Base-by-base conservation (phyloP, 2,329 filamentous ascomycete genomes). In the Aspergillus udagawae region DNA sequence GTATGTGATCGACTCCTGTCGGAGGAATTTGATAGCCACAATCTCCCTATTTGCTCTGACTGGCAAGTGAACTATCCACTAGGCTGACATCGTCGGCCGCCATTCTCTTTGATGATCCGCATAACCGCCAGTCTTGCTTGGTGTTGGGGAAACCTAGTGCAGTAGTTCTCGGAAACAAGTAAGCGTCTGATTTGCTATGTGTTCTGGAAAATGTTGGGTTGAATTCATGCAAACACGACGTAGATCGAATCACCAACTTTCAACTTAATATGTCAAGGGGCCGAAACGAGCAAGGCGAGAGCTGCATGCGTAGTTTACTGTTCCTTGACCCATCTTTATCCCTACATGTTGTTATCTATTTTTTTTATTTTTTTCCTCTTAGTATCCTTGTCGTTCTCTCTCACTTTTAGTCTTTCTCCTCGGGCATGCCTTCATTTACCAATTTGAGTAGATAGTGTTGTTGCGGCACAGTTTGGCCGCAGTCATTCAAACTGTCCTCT, bases 81-180 rank as follows among this genome's bases (percentile, higher is more conserved):
- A 63, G 60, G 56, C 60, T 55, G 49, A 59, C 54, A 50, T 52
- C 53, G 52, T 58, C 54, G 56, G 57, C 49, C 54, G 55, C 60
- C 55, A 59, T 56, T 58, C 60, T 60, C 52, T 52, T 54, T 60
- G 54, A 65, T 66, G 64, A 68, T 66, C 64, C 68, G 64, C 67
- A 63, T 65, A 63, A 62, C 64, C 65, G 63, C 65, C 64, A 66
- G 67, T 63, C 51, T 56, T 55, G 54, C 51, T 57, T 53, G 51
- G 53, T 66, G 66, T 66, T 68, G 68, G 62, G 54, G 56, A 56
- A 55, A 52, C 45, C 51, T 51, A 49, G 57, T 60, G 60, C 50
- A 63, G 62, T 60, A 54, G 57, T 54, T 56, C 51, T 56, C 32
- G n/a, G 29, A 52, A 54, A n/a, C 52, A 47, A 54, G 45, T 56